Base-by-base conservation (phyloP, 441 rosid genomes). In the Pelargonium fulgidum region DNA sequence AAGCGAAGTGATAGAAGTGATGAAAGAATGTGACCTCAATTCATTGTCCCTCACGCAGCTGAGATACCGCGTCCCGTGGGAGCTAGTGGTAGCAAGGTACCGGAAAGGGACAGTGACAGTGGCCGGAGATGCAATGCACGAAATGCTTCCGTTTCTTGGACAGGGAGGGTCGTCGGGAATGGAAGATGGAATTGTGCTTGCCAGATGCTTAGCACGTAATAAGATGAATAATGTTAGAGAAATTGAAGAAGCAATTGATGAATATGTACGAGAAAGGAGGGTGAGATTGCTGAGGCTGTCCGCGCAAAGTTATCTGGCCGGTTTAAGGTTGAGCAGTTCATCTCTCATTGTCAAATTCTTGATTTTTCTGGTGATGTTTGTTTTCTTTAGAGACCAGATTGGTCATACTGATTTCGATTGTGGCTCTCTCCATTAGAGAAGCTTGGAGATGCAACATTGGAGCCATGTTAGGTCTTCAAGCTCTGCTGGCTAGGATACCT, bases 41-140 rank as follows among this genome's bases (percentile, higher is more conserved):
- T 69, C 82, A 0, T 39, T 85, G 64, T 76, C 76, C 41, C 69
- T 80, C 0, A 70, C 75, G 10, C 77, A 64, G 2, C 68, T 84
- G 24, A 72, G 78, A 17, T 81, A 84, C 72, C 83, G 79, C 1
- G 36, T 79, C 8, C 92, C 92, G 5, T 81, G 81, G 85, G 83
- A 85, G 45, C 9, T 84, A 2, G 6, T 81, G 26, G 20, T 3
- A 0, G 64, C 78, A 11, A 75, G 68, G 19, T 83, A 82, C 64
- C 50, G 78, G 64, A 78, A 62, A 48, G 82, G 84, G 17, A 75
- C 80, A 0, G 83, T 84, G 73, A 81, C 81, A 12, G 86, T 83
- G 48, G 88, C 85, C 1, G 89, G 92, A 41, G 92, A 84, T 5
- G 82, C 88, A 20, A 81, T 87, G 89, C 89, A 87, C 14, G 76